Evolutionary conservation across 2,329 filamentous ascomycete genomes (phyloP), one percentile per base, ranked within the genome.

Genomic region (Penicillium sp.): DNA sequence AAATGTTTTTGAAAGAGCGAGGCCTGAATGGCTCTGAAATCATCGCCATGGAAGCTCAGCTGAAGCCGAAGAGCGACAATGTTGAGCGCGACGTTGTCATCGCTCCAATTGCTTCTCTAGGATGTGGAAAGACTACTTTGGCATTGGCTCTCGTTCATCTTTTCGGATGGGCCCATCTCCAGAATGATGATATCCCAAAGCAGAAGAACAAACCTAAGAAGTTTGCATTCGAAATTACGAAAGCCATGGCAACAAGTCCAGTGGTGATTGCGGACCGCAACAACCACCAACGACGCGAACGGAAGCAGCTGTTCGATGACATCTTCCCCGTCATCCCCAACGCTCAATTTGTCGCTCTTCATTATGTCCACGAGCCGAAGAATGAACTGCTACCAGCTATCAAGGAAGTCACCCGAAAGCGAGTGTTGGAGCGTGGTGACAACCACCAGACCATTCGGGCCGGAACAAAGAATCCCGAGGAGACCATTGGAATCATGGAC

Each of bases 361-460:
- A 98, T 68, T 99, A 93, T 69, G 87, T 90, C 7, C 95, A 98
- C 69, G 85, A 92, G 56, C 79, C 79, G 1, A 81, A 80, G 59
- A 79, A 75, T 19, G 68, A 78, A 39, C 78, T 91, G 62, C 84
- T 95, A 8, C 83, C 90, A 49, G 80, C 84, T 31, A 90, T 98
- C 60, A 85, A 90, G 45, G 79, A 84, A 55, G 81, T 93, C 26
- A 96, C 92, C 1, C 87, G 86, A 56, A 83, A 87, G 61, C 87
- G 95, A 49, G 91, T 99, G 1, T 78, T 97, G 21, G 83, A 86
- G 6, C 89, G 95, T 22, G 95, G 95, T 14, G 92, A 99, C 74
- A 98, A 98, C 69, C 95, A 99, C 73, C 95, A 99, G 76, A 99
- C 95, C 0, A 98, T 99, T 58, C 92, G 95, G 68, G 93, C 93